Evolutionary conservation across 1,139 yeast species (phyloP), one percentile per base, ranked within the genome.

Genomic region (Scheffersomyces illinoinensis): DNA sequence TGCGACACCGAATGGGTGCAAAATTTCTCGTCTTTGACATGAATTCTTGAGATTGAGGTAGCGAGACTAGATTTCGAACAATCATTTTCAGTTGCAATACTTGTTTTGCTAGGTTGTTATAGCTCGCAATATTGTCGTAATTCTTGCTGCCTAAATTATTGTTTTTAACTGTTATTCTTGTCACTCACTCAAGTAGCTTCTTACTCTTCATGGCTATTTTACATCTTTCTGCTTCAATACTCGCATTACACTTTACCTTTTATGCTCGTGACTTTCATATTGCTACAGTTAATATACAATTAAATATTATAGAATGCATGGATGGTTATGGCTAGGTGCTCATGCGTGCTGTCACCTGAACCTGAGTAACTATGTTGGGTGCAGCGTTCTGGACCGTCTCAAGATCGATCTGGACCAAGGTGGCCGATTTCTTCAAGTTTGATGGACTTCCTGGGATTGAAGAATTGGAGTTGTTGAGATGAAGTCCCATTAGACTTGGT

Each of bases 271-370:
- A 10, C 43, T 33, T 7, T 33, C 43, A 33, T 33, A 47, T 47
- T 26, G 6, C 49, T 39, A 54, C 49, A 33, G 19, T 46, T 52
- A 47, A 21, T 43, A 47, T 54, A 24, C 52, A 47, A 24, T 26
- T 43, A 24, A 47, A 20, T 33, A 24, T 20, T 17, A 51, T 53
- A 48, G 23, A 48, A 48, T 48, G 51, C 24, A 19, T 20, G 51
- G 51, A 20, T 48, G 51, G 12, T 49, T 21, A 43, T 12, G 33
- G 46, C 61, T 60, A 76, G 51, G 80, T 72, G 62, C 79, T 76
- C 81, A 77, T 77, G 57, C 80, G 63, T 18, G 81, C 81, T 12
- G 82, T 78, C 20, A 79, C 85, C 61, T 79, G 84, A n/a, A 81
- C 76, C 8, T 79, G 80, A 0, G 84, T 78, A n/a, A 81, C 75